Base-by-base conservation (phyloP, 1,284 basidiomycete species). In the Tylopilus sp. region DNA sequence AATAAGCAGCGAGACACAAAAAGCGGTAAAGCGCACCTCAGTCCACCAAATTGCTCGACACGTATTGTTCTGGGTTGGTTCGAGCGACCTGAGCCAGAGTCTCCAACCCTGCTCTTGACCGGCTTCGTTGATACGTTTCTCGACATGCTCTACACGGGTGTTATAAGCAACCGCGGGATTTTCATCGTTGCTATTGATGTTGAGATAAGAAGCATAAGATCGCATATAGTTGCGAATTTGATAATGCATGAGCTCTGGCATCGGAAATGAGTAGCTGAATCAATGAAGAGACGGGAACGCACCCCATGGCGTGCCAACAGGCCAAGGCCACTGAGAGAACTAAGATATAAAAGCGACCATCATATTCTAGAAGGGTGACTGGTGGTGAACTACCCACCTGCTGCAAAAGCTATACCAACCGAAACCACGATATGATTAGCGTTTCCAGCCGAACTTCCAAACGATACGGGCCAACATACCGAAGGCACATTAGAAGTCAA, bases 111-210 rank as follows among this genome's bases (percentile, higher is more conserved):
- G 61, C n/a, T 70, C 63, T 41, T 64, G 46, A 0, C 66, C 68
- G 3, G 53, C 49, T 3, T 60, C 54, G 45, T 67, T 63, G 21
- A 68, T 56, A 5, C 62, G 60, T 52, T 77, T 77, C 46, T 73
- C 66, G 8, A 73, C 66, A 3, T 60, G 65, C 56, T 80, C 77
- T 0, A 80, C 76, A 0, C 77, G 71, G 1, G 78, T 79, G 56
- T 75, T 73, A 60, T 73, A 78, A 1, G 66, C 67, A 1, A 70
- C 60, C n/a, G 71, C 54, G 0, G 67, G 63, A 49, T 68, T 74
- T 7, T 62, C 59, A 48, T 76, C 74, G 48, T 74, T 73, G 49
- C 64, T 68, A 50, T 76, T 75, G 21, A 73, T 49, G 9, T 69
- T 65, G 41, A 71, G 71, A 57, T 63, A 73, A 45, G 70, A 69